Conservation (phyloP, 352 stramenopile species). For the Achlya hypogyna region DNA sequence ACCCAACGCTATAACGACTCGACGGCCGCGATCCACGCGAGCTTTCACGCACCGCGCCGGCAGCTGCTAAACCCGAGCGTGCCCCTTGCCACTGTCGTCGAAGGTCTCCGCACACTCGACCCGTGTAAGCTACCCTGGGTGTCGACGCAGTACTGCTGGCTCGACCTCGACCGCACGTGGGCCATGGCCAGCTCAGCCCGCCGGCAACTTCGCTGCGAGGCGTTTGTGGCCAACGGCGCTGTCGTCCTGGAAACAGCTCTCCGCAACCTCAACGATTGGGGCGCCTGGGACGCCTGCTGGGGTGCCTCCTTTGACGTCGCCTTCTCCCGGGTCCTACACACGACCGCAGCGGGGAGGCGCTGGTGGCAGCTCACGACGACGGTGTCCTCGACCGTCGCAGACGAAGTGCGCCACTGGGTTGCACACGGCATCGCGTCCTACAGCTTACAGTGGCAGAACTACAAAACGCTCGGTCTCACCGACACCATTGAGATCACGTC, state of each 20-base stretch:
- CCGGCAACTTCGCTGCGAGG: slow-evolving; percentile 2
- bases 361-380: not conserved
- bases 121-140: slow-evolving; percentile 14
- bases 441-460: slow-evolving; percentile 13
- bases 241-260: slow-evolving; percentile 15
- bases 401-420: slow-evolving; percentile 1
- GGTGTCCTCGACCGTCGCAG: not conserved
- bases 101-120: not conserved
- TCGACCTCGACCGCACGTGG: slow-evolving; percentile 15
- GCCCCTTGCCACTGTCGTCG: not conserved
- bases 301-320: slow-evolving; percentile 5
- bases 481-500: not conserved
- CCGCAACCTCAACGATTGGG: slow-evolving; percentile 5
- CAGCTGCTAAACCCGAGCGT: not conserved
- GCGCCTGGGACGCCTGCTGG: not conserved
- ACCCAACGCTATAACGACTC: not conserved
- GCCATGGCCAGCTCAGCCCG: slow-evolving; percentile 10
- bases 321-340: not conserved
- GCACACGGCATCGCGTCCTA: not conserved
- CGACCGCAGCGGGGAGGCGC: not conserved
- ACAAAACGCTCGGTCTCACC: not conserved
- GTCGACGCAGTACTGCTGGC: slow-evolving; percentile 19
- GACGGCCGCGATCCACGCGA: not conserved
- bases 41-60: not conserved
- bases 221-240: slow-evolving; percentile 6